Evolutionary conservation across 108 stramenopile genomes (phyloP).

Genomic region (Nitzschia palea): DNA sequence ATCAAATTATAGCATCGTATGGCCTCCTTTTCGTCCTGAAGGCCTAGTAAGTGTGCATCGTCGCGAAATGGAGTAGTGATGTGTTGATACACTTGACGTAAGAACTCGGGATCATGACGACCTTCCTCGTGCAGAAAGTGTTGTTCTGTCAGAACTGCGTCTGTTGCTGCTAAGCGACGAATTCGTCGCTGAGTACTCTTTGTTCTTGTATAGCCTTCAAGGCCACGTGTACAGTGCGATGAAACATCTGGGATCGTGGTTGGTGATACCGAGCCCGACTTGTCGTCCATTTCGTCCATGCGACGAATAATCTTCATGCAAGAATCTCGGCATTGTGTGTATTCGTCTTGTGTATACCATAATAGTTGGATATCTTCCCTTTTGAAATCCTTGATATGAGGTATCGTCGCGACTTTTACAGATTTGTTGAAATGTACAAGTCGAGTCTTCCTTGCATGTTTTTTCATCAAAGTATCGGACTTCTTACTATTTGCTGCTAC

Average conservation of each 20-base stretch:
- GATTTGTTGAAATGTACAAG: not conserved
- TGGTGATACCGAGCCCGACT: not conserved
- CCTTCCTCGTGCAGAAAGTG: not conserved
- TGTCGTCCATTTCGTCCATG: not conserved
- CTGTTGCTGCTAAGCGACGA: not conserved
- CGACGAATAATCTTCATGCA: not conserved
- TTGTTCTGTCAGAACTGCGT: constrained; percentile 2
- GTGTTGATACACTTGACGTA: not conserved
- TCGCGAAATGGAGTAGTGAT: not conserved
- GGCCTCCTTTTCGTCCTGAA: constrained; percentile 1
- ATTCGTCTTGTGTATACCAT: not conserved
- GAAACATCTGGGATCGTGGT: too few relatives aligned
- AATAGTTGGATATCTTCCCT: not conserved
- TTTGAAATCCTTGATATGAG: not conserved
- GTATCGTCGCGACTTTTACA: not conserved
- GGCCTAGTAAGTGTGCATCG: not conserved
- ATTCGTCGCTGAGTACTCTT: not conserved
- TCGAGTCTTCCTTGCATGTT: too few relatives aligned
- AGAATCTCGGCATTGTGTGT: not conserved
- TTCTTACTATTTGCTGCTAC: too few relatives aligned
- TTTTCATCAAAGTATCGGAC: not conserved
- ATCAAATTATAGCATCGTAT: not conserved
- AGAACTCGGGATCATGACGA: not conserved
- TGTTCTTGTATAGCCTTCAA: not conserved
- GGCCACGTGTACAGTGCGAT: not conserved